These are phyloP conservation scores for Elsinoe arachidis DNA, from an alignment of 2,329 filamentous ascomycete species.

Conservation along the genomic window DNA sequence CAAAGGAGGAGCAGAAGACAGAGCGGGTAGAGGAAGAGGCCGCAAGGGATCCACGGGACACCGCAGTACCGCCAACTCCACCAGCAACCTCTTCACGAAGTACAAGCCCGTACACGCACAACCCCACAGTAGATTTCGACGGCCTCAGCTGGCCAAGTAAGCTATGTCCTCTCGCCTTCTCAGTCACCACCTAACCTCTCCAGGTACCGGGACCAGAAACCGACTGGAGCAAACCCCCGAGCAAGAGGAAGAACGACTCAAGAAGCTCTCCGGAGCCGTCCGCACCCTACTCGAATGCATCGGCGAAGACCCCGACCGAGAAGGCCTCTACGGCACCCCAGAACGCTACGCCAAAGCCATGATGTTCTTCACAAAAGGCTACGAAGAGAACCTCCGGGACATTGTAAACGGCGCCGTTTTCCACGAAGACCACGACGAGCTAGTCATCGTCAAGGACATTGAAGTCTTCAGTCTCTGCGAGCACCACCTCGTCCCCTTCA, in stretches of 20 bases:
- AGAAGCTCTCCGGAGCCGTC: slow-evolving; percentile 55
- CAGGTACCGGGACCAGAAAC: slow-evolving; percentile 54
- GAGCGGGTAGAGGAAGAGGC: slow-evolving; percentile 39
- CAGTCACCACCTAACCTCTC: slow-evolving; percentile 6
- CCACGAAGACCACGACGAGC: slow-evolving; percentile 90
- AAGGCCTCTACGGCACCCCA: slow-evolving; percentile 59
- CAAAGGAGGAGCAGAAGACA: slow-evolving; percentile 13
- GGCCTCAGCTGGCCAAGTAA: slow-evolving; percentile 49
- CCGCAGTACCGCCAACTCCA: slow-evolving; percentile 42
- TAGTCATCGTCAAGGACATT: slow-evolving; percentile 97
- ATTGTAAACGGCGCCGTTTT: slow-evolving; percentile 93
- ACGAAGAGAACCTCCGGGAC: slow-evolving; percentile 86
- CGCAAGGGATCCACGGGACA: slow-evolving; percentile 46
- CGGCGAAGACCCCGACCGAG: slow-evolving; percentile 56
- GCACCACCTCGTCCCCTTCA: slow-evolving; percentile 95
- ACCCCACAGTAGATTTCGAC: slow-evolving; percentile 46
- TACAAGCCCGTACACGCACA: slow-evolving; percentile 40
- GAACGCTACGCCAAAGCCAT: slow-evolving; percentile 90
- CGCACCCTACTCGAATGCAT: slow-evolving; percentile 57
- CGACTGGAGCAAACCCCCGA: slow-evolving; percentile 50
- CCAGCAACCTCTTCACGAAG: slow-evolving; percentile 43
- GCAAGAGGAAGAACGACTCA: slow-evolving; percentile 47
- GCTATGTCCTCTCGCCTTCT: slow-evolving; percentile 13
- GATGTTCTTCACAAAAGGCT: slow-evolving; percentile 92
- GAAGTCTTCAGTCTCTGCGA: slow-evolving; percentile 92